Percentiles rank a stretch among this genome's conserved stretches.
Conservation (phyloP, 1,284 basidiomycete species). For the Lentinula novae-zelandiae region DNA sequence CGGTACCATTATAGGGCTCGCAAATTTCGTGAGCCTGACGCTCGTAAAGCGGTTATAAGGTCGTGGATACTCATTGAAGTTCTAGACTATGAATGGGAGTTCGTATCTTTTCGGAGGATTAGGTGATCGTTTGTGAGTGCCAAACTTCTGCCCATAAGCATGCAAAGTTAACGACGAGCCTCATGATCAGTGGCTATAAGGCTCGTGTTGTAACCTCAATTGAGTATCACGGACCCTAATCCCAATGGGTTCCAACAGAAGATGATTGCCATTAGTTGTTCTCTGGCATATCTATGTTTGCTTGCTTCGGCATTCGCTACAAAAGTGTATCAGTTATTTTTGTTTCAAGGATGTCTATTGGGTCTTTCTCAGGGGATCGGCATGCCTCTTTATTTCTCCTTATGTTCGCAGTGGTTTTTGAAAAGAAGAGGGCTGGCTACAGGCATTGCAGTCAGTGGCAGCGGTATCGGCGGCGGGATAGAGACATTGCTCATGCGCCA, state of each 20-base stretch:
- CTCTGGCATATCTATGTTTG: constrained; percentile 20
- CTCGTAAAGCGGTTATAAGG: background rate
- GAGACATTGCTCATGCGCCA: constrained; percentile 20
- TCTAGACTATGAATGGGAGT: constrained; percentile 15
- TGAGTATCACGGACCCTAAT: background rate
- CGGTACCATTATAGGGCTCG: constrained; percentile 8
- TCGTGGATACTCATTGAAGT: background rate
- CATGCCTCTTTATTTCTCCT: constrained; percentile 24
- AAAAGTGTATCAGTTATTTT: constrained; percentile 22
- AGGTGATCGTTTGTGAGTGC: constrained; percentile 17
- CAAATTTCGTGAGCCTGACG: constrained; percentile 11
- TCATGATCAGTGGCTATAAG: background rate
- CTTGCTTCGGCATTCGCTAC: constrained; percentile 23
- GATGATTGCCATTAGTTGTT: constrained; percentile 23
- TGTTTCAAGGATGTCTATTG: constrained; percentile 23
- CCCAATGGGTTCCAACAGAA: constrained; percentile 10
- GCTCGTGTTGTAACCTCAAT: background rate
- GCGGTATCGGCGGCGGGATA: constrained; percentile 22
- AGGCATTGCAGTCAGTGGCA: constrained; percentile 23
- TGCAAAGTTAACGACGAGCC: background rate
- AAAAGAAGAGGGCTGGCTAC: constrained; percentile 21
- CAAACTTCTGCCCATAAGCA: background rate
- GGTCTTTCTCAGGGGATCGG: constrained; percentile 22
- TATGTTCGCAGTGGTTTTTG: constrained; percentile 25
- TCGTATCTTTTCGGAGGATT: constrained; percentile 16